Evolutionary conservation across 768 basidiomycete species (phyloP).

Genomic region (Trametes elegans): DNA sequence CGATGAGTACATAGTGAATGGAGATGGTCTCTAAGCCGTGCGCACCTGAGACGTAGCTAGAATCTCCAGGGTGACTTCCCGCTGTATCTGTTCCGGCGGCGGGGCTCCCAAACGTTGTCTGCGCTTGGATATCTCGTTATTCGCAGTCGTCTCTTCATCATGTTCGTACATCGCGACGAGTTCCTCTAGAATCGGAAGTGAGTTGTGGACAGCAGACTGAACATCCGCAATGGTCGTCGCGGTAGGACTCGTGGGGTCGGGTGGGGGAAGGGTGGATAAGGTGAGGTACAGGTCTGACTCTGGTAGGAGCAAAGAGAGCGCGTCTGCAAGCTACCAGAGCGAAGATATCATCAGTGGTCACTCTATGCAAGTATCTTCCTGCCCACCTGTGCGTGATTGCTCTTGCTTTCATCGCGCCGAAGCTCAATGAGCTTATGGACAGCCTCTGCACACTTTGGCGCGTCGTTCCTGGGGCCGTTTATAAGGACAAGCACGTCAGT

Average conservation of each 20-base stretch:
- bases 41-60: conserved; percentile 59
- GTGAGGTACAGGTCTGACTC: conserved; percentile 62
- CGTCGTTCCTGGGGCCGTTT: conserved; percentile 56
- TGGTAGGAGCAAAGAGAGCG: conserved; percentile 71
- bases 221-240: conserved; percentile 54
- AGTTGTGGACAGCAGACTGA: conserved; percentile 65
- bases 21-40: not conserved
- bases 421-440: conserved; percentile 75
- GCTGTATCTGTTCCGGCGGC: conserved; percentile 53
- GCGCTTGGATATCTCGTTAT: conserved; percentile 72
- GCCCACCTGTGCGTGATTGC: conserved; percentile 59
- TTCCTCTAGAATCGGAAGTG: conserved; percentile 71
- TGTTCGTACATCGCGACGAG: conserved; percentile 61
- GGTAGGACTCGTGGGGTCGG: conserved; percentile 74
- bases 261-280: conserved; percentile 65
- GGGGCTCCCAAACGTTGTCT: conserved; percentile 73
- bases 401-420: conserved; percentile 47
- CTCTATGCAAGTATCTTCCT: too few relatives aligned
- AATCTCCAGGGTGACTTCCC: conserved; percentile 67
- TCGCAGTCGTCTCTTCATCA: conserved; percentile 55
- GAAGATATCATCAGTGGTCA: not conserved
- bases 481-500: not conserved
- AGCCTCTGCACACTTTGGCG: conserved; percentile 73
- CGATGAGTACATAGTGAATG: conserved; percentile 6
- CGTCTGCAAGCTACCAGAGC: conserved; percentile 55